Evolutionary conservation across 768 basidiomycete genomes (phyloP).

Genomic region (Boletus eberwhitei): DNA sequence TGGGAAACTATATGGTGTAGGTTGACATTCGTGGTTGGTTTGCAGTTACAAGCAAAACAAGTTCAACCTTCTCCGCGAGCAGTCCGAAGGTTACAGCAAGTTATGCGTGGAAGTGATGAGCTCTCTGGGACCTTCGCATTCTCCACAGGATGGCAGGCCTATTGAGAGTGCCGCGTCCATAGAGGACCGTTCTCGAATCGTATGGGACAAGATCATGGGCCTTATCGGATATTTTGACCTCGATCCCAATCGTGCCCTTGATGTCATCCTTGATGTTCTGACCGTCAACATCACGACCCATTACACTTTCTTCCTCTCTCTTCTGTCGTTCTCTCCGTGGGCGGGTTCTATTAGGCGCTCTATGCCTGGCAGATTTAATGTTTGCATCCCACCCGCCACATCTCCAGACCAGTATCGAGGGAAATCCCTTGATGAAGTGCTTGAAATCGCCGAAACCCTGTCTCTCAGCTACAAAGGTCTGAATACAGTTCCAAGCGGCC

Average conservation of each 20-base stretch:
- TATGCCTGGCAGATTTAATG: slow-evolving; percentile 23
- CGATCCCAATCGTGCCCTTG: slow-evolving; percentile 90
- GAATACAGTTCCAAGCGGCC: slow-evolving; percentile 17
- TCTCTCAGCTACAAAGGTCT: slow-evolving; percentile 5
- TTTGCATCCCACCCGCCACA: slow-evolving; percentile 38
- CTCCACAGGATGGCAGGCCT: slow-evolving; percentile 60
- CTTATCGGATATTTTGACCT: slow-evolving; percentile 96
- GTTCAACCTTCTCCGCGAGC: slow-evolving; percentile 95
- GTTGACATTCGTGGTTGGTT: slow-evolving; percentile 1
- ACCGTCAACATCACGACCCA: slow-evolving; percentile 79
- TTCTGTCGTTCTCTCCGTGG: slow-evolving; percentile 90
- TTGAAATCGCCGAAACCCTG: slow-evolving; percentile 48
- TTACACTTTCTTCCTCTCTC: slow-evolving; percentile 82
- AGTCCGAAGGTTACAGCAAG: slow-evolving; percentile 96
- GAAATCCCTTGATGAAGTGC: slow-evolving; percentile 65
- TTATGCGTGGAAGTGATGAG: slow-evolving; percentile 81
- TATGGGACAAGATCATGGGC: slow-evolving; percentile 83
- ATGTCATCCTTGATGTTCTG: slow-evolving; percentile 90
- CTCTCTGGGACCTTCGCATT: slow-evolving; percentile 73
- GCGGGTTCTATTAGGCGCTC: slow-evolving; percentile 44
- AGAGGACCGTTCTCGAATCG: slow-evolving; percentile 60
- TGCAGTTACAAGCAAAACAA: slow-evolving; percentile 96
- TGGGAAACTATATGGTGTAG: background rate
- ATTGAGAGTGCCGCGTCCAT: slow-evolving; percentile 55
- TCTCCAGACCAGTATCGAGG: slow-evolving; percentile 45